Percentiles rank a stretch among this genome's conserved stretches.
These are phyloP conservation scores for Termitomyces sp. DNA, from an alignment of 768 basidiomycete species.

Conservation along the genomic window DNA sequence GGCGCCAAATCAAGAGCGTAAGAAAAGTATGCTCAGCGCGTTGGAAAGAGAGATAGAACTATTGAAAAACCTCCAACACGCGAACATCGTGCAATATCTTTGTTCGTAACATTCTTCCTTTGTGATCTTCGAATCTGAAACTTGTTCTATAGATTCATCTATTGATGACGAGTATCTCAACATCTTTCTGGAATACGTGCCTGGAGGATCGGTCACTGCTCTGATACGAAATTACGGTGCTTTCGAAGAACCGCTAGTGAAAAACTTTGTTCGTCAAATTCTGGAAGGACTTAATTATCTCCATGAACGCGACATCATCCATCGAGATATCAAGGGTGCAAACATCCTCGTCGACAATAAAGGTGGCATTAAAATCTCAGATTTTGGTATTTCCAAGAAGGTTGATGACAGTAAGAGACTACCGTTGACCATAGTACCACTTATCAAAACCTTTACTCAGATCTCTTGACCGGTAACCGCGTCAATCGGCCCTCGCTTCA, in stretches of 20 bases:
- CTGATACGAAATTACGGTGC: slow-evolving; percentile 88
- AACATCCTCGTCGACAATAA: slow-evolving; percentile 99
- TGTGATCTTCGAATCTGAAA: neutral
- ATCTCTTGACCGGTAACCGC: slow-evolving; percentile 53
- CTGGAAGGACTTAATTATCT: slow-evolving; percentile 85
- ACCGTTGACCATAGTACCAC: neutral
- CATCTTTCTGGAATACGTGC: slow-evolving; percentile 96
- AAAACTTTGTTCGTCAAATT: slow-evolving; percentile 91
- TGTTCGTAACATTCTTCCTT: slow-evolving; percentile 45
- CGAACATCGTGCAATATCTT: slow-evolving; percentile 97
- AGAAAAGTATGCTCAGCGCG: slow-evolving; percentile 88
- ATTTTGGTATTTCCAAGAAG: slow-evolving; percentile 97
- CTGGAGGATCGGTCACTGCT: slow-evolving; percentile 90
- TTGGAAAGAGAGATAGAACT: slow-evolving; percentile 93
- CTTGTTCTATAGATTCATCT: slow-evolving; percentile 70
- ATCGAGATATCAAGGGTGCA: slow-evolving; percentile 98
- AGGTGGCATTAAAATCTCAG: slow-evolving; percentile 95
- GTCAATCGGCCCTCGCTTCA: slow-evolving; percentile 90
- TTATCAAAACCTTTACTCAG: slow-evolving; percentile 16
- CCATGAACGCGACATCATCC: slow-evolving; percentile 91
- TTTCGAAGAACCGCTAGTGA: slow-evolving; percentile 88
- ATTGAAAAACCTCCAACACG: slow-evolving; percentile 86
- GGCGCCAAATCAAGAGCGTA: slow-evolving; percentile 85
- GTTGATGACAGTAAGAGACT: slow-evolving; percentile 80
- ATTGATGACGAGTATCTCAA: slow-evolving; percentile 88